Percentiles rank a stretch among this genome's conserved stretches.
phyloP scores from a whole-genome alignment of 768 basidiomycete genomes.

The Hortiboletus flavorubellus region DNA sequence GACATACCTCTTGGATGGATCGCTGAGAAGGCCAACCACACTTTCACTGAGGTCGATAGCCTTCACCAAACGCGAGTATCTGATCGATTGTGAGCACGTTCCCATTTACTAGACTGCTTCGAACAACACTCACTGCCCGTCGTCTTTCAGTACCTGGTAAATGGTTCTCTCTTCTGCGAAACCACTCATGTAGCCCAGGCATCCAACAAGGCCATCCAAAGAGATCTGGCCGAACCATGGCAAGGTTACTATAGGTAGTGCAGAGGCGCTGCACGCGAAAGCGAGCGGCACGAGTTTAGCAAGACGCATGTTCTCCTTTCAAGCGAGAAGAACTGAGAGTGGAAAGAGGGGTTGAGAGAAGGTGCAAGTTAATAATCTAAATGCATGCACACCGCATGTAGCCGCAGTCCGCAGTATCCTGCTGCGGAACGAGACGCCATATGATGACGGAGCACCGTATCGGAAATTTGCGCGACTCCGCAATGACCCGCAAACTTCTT shows the following conservation, averaged over 20 bases:
- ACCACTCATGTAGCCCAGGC: slow-evolving; percentile 3
- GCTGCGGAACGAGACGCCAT: slow-evolving; percentile 1
- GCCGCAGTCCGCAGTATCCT: slow-evolving; percentile 4
- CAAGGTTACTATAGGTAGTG: slow-evolving; percentile 17
- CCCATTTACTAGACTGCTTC: not conserved
- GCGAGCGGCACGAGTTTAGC: slow-evolving; percentile 6
- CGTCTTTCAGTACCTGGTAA: slow-evolving; percentile 12
- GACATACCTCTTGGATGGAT: slow-evolving; percentile 11
- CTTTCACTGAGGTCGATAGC: slow-evolving; percentile 14
- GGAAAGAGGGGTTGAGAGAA: not conserved
- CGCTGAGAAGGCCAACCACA: slow-evolving; percentile 9
- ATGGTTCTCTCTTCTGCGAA: slow-evolving; percentile 4
- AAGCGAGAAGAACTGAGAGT: not conserved
- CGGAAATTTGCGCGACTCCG: slow-evolving; percentile 22
- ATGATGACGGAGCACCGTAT: not conserved
- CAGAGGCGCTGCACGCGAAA: slow-evolving; percentile 12
- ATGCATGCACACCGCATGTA: not conserved
- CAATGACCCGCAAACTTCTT: slow-evolving; percentile 54
- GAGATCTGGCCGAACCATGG: slow-evolving; percentile 26
- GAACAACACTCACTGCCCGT: slow-evolving; percentile 5
- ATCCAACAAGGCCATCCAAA: slow-evolving; percentile 8
- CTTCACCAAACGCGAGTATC: slow-evolving; percentile 13
- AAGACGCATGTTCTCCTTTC: slow-evolving; percentile 16
- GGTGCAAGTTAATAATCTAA: too few relatives aligned
- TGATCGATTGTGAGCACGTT: not conserved